phyloP scores from a whole-genome alignment of 495 filamentous ascomycete genomes.

The Cercophora scortea region DNA sequence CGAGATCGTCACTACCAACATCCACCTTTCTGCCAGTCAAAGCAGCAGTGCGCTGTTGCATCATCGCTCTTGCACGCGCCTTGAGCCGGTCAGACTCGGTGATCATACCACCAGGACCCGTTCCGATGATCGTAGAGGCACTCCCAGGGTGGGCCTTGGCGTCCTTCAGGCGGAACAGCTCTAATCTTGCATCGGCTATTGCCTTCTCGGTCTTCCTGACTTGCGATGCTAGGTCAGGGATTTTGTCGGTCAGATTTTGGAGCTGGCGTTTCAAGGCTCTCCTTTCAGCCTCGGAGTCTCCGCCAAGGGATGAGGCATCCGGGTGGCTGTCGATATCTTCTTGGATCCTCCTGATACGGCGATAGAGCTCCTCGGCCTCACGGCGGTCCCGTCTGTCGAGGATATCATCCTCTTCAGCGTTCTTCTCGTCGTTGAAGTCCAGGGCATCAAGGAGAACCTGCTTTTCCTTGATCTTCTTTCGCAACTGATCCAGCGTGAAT shows the following conservation, averaged over 20 bases:
- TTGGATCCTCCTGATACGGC: constrained; percentile 85
- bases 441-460: constrained; percentile 94
- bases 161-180: constrained; percentile 88
- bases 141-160: constrained; percentile 84
- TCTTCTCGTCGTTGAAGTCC: constrained; percentile 91
- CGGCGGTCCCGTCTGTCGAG: constrained; percentile 84
- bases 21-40: constrained; percentile 74
- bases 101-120: constrained; percentile 82
- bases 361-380: constrained; percentile 90
- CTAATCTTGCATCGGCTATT: constrained; percentile 87
- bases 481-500: constrained; percentile 74
- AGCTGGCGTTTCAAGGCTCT: constrained; percentile 80
- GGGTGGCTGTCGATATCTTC: constrained; percentile 95
- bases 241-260: constrained; percentile 77
- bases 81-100: constrained; percentile 94
- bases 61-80: constrained; percentile 91
- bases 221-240: constrained; percentile 87
- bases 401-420: constrained; percentile 82
- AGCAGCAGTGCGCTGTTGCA: constrained; percentile 94
- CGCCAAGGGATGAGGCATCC: constrained; percentile 59
- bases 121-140: constrained; percentile 79
- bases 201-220: constrained; percentile 84
- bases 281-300: constrained; percentile 81
- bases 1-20: constrained; percentile 56
- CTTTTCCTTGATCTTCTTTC: constrained; percentile 90